Conservation (phyloP, 352 stramenopile species). For the Pythium brachiatum region DNA sequence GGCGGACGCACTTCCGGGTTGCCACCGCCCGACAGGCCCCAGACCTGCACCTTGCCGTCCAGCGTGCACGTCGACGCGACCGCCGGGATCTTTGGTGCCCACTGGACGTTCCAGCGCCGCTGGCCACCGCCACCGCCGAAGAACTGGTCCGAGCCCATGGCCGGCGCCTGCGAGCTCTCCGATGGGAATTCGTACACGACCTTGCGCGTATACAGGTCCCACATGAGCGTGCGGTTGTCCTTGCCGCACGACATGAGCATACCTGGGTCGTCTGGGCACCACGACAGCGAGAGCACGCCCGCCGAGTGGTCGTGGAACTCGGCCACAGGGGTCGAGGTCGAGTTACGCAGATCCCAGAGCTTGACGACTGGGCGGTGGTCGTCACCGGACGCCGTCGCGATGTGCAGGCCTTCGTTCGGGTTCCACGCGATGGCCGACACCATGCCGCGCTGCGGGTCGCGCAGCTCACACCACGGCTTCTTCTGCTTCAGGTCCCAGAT, state of each 20-base stretch:
- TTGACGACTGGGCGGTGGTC: slow-evolving; percentile 96
- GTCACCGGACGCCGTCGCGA: slow-evolving; percentile 95
- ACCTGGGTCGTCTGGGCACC: slow-evolving; percentile 96
- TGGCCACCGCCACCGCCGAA: slow-evolving; percentile 71
- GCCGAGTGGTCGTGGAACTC: slow-evolving; percentile 95
- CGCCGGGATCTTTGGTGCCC: slow-evolving; percentile 93
- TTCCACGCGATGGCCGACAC: slow-evolving; percentile 97
- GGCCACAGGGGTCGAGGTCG: slow-evolving; percentile 94
- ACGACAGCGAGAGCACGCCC: slow-evolving; percentile 96
- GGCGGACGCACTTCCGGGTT: slow-evolving; percentile 87
- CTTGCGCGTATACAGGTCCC: slow-evolving; percentile 95
- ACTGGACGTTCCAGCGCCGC: slow-evolving; percentile 94
- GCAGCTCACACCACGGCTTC: slow-evolving; percentile 98
- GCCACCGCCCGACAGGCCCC: slow-evolving; percentile 68
- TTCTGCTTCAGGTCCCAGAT: slow-evolving; percentile 99
- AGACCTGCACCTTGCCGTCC: slow-evolving; percentile 97
- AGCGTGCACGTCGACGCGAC: slow-evolving; percentile 96
- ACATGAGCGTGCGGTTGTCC: slow-evolving; percentile 98
- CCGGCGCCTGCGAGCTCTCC: slow-evolving; percentile 48
- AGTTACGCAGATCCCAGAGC: slow-evolving; percentile 98
- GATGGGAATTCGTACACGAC: slow-evolving; percentile 94
- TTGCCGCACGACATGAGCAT: slow-evolving; percentile 94
- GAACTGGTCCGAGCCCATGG: slow-evolving; percentile 80
- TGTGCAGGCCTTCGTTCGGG: slow-evolving; percentile 96
- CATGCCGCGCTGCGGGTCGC: slow-evolving; percentile 81